Evolutionary conservation across 495 filamentous ascomycete species (phyloP), one percentile per base, ranked within the genome.

Genomic region (Neurospora sp.): DNA sequence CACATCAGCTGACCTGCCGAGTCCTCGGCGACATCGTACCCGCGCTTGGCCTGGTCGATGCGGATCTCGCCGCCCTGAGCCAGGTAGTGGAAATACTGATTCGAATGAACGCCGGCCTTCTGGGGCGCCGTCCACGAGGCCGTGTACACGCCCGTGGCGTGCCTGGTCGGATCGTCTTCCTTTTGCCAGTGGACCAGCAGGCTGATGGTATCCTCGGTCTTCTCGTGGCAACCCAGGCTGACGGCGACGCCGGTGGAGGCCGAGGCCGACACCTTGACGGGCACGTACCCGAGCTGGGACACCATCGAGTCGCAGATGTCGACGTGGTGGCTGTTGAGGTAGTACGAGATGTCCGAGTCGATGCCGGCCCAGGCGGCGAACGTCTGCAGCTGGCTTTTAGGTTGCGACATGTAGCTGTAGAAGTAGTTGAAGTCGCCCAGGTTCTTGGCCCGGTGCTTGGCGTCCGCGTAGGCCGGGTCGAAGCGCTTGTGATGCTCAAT

Each of bases 361-460:
- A 89, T 87, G 68, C 94, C 94, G 0, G 94, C 94, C 94, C 94
- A 98, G 0, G 94, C 92, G 81, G 94, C 96, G 90, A 98, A 98
- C 0, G 94, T 97, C 83, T 96, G 93, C 7, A 98, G 86, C 82
- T 97, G 94, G 22, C 82, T 90, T 80, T 98, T 97, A 31, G 94
- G 94, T 85, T 98, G 94, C 69, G 89, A 91, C 94, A 98, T 97
- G 85, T 97, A 98, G 74, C 88, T 91, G 85, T 97, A 97, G 82
- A 97, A 98, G 86, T 97, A 97, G 83, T 96, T 97, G 88, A 97
- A 97, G 80, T 97, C 92, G 69, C 94, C 94, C 7, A 98, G 82
- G 37, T 81, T 86, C 77, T 86, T 82, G 0, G 94, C 93, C 73
- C 91, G 89, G 78, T 89, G 89, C n/a, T 84, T 83, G 1, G 94